Percentiles rank a stretch among this genome's conserved stretches.
phyloP scores from a whole-genome alignment of 495 filamentous ascomycete genomes.

The Durotheca rogersii region DNA sequence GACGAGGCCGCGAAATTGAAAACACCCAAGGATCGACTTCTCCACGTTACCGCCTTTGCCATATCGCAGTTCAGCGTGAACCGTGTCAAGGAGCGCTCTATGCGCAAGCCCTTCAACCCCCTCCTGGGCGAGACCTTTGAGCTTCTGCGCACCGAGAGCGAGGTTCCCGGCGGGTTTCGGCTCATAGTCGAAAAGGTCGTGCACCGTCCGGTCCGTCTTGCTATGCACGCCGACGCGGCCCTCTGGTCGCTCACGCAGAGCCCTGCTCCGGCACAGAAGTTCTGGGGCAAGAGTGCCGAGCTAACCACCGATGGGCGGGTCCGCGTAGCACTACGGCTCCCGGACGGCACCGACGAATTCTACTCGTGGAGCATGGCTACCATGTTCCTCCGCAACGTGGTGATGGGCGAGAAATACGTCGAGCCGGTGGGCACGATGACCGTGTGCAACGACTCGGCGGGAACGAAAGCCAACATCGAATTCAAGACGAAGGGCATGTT shows the following conservation, averaged over 20 bases:
- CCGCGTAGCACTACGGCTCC: conserved; percentile 61
- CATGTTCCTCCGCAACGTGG: conserved; percentile 90
- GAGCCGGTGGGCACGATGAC: conserved; percentile 89
- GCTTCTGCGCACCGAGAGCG: conserved; percentile 78
- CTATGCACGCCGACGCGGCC: conserved; percentile 84
- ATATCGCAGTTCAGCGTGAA: conserved; percentile 76
- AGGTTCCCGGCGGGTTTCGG: conserved; percentile 70
- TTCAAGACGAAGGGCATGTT: conserved; percentile 97
- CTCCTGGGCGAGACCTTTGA: conserved; percentile 97
- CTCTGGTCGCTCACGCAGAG: conserved; percentile 84
- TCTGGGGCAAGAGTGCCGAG: conserved; percentile 97
- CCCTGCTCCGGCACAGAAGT: conserved; percentile 88
- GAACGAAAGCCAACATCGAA: conserved; percentile 73
- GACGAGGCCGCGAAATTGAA: conserved; percentile 66
- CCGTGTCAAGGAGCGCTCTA: conserved; percentile 82
- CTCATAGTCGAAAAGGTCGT: conserved; percentile 90
- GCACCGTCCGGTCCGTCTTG: conserved; percentile 88
- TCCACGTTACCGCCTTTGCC: conserved; percentile 88
- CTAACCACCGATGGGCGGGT: conserved; percentile 87
- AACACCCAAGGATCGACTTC: conserved; percentile 65
- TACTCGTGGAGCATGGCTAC: conserved; percentile 85
- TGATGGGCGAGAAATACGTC: conserved; percentile 97
- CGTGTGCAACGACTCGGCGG: conserved; percentile 75
- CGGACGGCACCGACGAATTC: conserved; percentile 68
- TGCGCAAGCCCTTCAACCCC: conserved; percentile 97